Evolutionary conservation across 192 early-diverging fungal genomes (phyloP).

Genomic region (Rhizoclosmatium globosum): DNA sequence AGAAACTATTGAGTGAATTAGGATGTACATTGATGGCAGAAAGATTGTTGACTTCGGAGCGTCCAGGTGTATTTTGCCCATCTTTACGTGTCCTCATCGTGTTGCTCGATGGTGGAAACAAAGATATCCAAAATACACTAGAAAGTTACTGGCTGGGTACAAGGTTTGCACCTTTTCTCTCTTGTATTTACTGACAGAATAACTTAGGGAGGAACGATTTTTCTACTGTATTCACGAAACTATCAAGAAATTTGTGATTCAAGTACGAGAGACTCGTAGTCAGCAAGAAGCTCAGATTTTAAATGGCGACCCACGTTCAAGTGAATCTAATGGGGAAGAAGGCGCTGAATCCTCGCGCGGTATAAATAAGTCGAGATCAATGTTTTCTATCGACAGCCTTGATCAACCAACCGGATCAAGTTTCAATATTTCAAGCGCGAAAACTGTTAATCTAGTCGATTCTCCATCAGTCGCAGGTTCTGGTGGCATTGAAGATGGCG

Average conservation of each 20-base stretch:
- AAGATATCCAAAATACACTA: conserved; percentile 41
- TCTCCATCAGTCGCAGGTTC: conserved; percentile 32
- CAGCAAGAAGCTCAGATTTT: background rate
- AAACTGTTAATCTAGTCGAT: conserved; percentile 16
- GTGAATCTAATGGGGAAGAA: background rate
- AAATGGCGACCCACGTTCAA: background rate
- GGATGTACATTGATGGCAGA: conserved; percentile 51
- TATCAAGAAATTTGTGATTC: conserved; percentile 34
- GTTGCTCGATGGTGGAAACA: conserved; percentile 48
- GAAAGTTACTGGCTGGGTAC: conserved; percentile 44
- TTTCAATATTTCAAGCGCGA: background rate
- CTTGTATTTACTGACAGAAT: conserved; percentile 11
- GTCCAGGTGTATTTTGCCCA: conserved; percentile 16
- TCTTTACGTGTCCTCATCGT: conserved; percentile 40
- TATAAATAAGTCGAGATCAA: background rate
- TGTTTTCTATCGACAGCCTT: background rate
- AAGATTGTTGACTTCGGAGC: conserved; percentile 35
- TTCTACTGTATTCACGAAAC: conserved; percentile 49
- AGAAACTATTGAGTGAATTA: conserved; percentile 41
- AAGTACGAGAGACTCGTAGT: conserved; percentile 22
- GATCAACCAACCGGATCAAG: background rate
- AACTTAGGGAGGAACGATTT: conserved; percentile 45
- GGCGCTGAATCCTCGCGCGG: background rate
- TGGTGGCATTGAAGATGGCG: conserved; percentile 37
- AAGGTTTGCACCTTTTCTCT: conserved; percentile 36